Conservation (phyloP, 352 stramenopile genomes). For the Hyaloperonospora brassicae region DNA sequence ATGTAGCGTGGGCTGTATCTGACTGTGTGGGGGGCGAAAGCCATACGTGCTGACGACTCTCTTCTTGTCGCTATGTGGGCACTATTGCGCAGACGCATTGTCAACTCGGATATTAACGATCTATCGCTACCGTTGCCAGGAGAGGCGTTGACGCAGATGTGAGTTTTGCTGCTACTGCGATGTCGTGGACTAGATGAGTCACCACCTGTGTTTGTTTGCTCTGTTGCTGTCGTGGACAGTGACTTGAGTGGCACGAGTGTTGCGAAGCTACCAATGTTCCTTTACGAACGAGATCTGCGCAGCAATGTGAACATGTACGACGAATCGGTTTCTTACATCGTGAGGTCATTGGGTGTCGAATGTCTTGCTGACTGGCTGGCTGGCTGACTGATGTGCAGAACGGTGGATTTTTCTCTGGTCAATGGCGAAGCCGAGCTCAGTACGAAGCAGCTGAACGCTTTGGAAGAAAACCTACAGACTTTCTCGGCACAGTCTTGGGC, state of each 20-base stretch:
- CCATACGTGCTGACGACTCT: background rate
- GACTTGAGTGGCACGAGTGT: slow-evolving; percentile 4
- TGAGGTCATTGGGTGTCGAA: background rate
- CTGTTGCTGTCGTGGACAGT: background rate
- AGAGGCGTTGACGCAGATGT: slow-evolving; percentile 3
- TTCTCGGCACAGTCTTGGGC: slow-evolving; percentile 9
- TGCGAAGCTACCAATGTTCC: slow-evolving; percentile 1
- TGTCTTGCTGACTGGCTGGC: background rate
- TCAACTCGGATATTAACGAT: slow-evolving; percentile 2
- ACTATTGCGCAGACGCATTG: slow-evolving; percentile 4
- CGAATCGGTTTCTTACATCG: background rate
- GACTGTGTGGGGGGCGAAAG: background rate
- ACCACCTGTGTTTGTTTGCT: background rate
- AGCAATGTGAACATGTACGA: slow-evolving; percentile 6
- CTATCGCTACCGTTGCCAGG: slow-evolving; percentile 1
- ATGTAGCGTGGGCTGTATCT: background rate
- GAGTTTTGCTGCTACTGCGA: background rate
- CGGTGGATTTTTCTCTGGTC: slow-evolving; percentile 8
- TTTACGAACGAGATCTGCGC: slow-evolving; percentile 4
- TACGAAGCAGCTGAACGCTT: background rate
- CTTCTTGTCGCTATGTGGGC: background rate
- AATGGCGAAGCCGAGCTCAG: slow-evolving; percentile 4
- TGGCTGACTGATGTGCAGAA: slow-evolving; percentile 1
- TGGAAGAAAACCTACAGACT: slow-evolving; percentile 4
- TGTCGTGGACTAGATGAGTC: background rate